Evolutionary conservation across 176 grass and related monocot genomes (phyloP).

Genomic region (Zoysia pacifica): DNA sequence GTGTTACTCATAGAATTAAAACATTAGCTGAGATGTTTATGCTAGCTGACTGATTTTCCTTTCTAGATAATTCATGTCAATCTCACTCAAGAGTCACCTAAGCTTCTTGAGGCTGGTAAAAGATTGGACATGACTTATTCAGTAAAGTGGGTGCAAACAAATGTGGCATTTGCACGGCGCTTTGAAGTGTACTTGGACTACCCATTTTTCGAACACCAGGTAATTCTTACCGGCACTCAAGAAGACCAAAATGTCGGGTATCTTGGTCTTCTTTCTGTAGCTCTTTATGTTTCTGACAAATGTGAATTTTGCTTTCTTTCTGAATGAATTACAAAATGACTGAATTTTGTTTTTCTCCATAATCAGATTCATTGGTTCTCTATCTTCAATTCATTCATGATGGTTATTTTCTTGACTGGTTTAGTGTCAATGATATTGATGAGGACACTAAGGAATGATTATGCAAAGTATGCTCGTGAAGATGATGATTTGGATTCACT

Average conservation of each 20-base stretch:
- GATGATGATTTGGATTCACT: slow-evolving; percentile 94
- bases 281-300: slow-evolving; percentile 26
- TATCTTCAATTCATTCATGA: slow-evolving; percentile 99
- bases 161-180: slow-evolving; percentile 85
- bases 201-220: slow-evolving; percentile 98
- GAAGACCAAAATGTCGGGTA: background rate
- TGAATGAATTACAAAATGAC: slow-evolving; percentile 11
- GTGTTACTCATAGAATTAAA: slow-evolving; percentile 32
- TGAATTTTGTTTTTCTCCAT: slow-evolving; percentile 30
- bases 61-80: slow-evolving; percentile 98
- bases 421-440: slow-evolving; percentile 99
- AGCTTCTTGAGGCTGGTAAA: slow-evolving; percentile 93
- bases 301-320: slow-evolving; percentile 29
- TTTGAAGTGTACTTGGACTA: slow-evolving; percentile 99
- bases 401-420: slow-evolving; percentile 99
- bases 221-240: slow-evolving; percentile 34
- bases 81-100: slow-evolving; percentile 92
- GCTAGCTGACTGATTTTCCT: slow-evolving; percentile 8
- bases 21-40: slow-evolving; percentile 15
- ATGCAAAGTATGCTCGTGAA: slow-evolving; percentile 99
- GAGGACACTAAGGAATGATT: slow-evolving; percentile 99
- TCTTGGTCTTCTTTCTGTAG: slow-evolving; percentile 9
- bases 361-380: slow-evolving; percentile 99
- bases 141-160: slow-evolving; percentile 83
- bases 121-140: slow-evolving; percentile 93